Evolutionary conservation across 345 rosid species (phyloP), one percentile per base, ranked within the genome.

Genomic region (Dipteronia sinensis): DNA sequence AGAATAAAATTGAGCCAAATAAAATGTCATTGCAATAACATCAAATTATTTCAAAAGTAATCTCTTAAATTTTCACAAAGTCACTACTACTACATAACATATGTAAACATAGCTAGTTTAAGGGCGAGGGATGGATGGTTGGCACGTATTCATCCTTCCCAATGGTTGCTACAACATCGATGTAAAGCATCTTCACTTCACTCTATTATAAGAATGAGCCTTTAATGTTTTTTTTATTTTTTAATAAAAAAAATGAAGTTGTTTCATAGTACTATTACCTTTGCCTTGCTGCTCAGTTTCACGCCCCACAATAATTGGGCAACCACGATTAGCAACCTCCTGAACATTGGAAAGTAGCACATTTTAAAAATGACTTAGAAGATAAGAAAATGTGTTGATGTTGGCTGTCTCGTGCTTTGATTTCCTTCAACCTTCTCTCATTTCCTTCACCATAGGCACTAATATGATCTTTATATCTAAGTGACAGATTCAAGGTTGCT

Each of bases 391-490:
- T 20, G 89, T 79, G 87, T 92, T 53, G 5, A 96, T 96, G 88
- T 81, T 92, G 77, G 99, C 97, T 53, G 99, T 96, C 84, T 96
- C 98, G 27, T 96, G 99, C 89, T 92, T 93, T 81, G n/a, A n/a
- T n/a, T n/a, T n/a, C n/a, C n/a, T n/a, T 96, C 84, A 96, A 77
- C 86, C 97, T 91, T 85, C 98, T 92, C 87, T 96, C 99, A 51
- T 96, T 96, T 67, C 99, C 99, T 90, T 96, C 99, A 79, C 98
- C 99, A 20, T 93, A 96, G 4, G 97, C 97, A 72, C 92, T 91
- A 6, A 96, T 96, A 80, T 96, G 99, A 6, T 91, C 98, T 78
- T 72, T 78, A 78, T 93, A 98, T 69, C 94, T 94, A 76, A 96
- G 97, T 0, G 98, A 93, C 19, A 96, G 92, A 76, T 93, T 96